Base-by-base conservation (phyloP, 2,329 filamentous ascomycete genomes). In the Aspergillus amoenus region DNA sequence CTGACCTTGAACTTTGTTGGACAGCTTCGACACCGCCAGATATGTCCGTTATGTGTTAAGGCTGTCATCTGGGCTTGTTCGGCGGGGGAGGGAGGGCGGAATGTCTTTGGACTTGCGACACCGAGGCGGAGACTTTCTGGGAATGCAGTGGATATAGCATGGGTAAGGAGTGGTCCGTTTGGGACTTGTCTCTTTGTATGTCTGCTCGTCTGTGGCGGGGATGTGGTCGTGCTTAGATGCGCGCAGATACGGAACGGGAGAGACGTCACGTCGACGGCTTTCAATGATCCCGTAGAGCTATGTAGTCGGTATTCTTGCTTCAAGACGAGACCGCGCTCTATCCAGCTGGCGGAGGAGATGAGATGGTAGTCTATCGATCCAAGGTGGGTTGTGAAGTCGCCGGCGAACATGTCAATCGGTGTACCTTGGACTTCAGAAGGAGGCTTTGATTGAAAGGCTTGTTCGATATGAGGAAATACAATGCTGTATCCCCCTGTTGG, bases 171-270 rank as follows among this genome's bases (percentile, higher is more conserved):
- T 1, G 30, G 18, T 3, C 39, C 40, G 2, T 56, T 54, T 24
- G 41, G 9, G 3, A 11, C 8, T n/a, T 34, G 17, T 13, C 3
- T 15, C 3, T 4, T 30, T 9, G 44, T 40, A 3, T 32, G 21
- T 0, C 2, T 22, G 2, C 11, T 17, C 17, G 37, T 9, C 18
- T 27, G 17, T 2, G 40, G 42, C 2, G 21, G 17, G 1, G 34
- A 17, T 9, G 24, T 44, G n/a, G 34, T 45, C 1, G 53, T 56
- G 3, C 43, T 49, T 15, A 45, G 39, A 46, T 56, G 57, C 7
- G 57, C 48, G 17, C 57, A 59, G 4, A 59, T 4, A 1, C 40
- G 42, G 6, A 56, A 17, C 1, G 57, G 53, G 37, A 56, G 37
- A 56, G 57, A 11, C 0, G 40, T 56, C 13, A 56, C 41, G 18